Evolutionary conservation across 2,329 filamentous ascomycete genomes (phyloP).

Genomic region (Aureobasidium namibiae): DNA sequence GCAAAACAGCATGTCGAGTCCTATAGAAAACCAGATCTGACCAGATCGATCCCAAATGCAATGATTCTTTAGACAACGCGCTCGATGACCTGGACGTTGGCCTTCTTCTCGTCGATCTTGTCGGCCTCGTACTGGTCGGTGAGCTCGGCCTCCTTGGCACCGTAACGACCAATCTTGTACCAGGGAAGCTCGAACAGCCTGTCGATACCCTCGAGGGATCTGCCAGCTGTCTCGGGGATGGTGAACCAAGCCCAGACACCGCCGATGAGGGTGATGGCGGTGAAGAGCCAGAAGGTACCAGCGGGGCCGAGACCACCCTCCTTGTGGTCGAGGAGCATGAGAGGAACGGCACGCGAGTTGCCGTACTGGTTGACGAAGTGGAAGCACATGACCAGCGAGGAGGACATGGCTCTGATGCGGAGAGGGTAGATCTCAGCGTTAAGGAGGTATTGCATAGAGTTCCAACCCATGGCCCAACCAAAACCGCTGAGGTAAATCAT

Average conservation of each 20-base stretch:
- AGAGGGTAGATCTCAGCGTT: constrained; percentile 72
- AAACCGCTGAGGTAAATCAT: constrained; percentile 50
- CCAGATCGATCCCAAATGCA: background rate
- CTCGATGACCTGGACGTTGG: constrained; percentile 9
- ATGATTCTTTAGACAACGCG: background rate
- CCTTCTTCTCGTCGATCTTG: constrained; percentile 13
- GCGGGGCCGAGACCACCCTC: constrained; percentile 35
- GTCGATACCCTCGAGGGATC: constrained; percentile 60
- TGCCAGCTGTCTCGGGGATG: constrained; percentile 63
- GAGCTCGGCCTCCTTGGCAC: constrained; percentile 16
- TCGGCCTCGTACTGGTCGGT: constrained; percentile 11
- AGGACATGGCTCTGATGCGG: constrained; percentile 61
- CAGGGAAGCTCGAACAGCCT: constrained; percentile 62
- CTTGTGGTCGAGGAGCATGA: constrained; percentile 53
- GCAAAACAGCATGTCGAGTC: background rate
- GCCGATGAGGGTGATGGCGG: constrained; percentile 57
- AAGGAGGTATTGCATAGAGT: constrained; percentile 64
- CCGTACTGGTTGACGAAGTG: constrained; percentile 76
- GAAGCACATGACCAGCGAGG: constrained; percentile 66
- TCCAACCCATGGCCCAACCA: constrained; percentile 65
- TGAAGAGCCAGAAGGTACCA: constrained; percentile 71
- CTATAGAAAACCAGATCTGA: background rate
- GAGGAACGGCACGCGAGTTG: constrained; percentile 64
- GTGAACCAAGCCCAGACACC: constrained; percentile 63
- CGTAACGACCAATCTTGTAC: constrained; percentile 55